A percentile compares a stretch with the other conserved stretches of the same genome.
Evolutionary conservation across 371 early-diverging fungal species (phyloP).

Genomic region (Fennellomyces sp.): DNA sequence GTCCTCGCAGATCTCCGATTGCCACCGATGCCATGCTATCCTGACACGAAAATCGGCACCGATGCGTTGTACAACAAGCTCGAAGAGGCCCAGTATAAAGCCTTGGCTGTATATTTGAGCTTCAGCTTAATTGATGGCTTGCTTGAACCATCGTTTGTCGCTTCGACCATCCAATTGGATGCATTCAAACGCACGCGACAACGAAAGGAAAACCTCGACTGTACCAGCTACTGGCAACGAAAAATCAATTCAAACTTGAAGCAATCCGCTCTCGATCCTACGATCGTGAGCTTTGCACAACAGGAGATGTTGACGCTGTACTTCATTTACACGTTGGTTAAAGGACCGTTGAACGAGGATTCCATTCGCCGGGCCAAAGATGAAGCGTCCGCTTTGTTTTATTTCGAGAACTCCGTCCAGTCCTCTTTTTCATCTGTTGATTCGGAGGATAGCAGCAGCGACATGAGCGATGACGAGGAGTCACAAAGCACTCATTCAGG

Average conservation of each 20-base stretch:
- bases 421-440: neutral
- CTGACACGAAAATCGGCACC: no score
- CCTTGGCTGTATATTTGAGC: neutral
- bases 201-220: neutral
- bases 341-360: neutral
- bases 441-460: no score
- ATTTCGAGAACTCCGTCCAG: neutral
- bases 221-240: no score
- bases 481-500: no score
- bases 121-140: neutral
- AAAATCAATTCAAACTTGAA: neutral
- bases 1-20: no score
- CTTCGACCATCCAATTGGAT: neutral
- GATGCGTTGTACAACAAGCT: neutral
- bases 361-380: neutral
- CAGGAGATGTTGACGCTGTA: neutral
- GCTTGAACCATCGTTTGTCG: neutral
- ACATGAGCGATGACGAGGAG: no score
- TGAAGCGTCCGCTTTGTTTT: neutral
- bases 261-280: neutral
- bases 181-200: neutral
- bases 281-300: neutral
- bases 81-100: neutral
- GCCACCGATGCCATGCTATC: no score
- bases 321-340: neutral